Base-by-base conservation (phyloP, 306 rosid species). In the Cicer pinnatifidum region DNA sequence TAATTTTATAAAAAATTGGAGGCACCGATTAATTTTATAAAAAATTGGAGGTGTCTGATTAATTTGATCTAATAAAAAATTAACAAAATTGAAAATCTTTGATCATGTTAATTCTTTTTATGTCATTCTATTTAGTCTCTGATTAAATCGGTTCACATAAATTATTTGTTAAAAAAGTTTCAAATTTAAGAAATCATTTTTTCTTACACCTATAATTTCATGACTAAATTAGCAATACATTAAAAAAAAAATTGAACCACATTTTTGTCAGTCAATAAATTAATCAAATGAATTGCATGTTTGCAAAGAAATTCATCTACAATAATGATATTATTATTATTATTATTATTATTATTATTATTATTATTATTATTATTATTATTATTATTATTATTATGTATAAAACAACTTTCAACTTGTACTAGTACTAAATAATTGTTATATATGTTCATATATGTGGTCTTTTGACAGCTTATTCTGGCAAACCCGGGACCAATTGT, bases 401-500 rank as follows among this genome's bases (percentile, higher is more conserved):
- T 11, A 47, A 39, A 56, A 50, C 58, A 52, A 1, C 2, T 23
- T 38, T 44, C 64, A 60, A 43, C 13, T 28, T 52, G 54, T 66
- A 50, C 33, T 23, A 23, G 33, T 23, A 23, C 8, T 44, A 67
- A 68, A 43, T 40, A 9, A 59, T n/a, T 58, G 28, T 43, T 28
- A 28, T 28, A 3, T 28, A 28, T 28, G 28, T 43, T 28, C 2
- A 59, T 59, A 41, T 59, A n/a, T 59, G 35, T 28, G 35, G 35
- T 33, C 1, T 33, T 59, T 69, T 63, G 3, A 35, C 89, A 83
- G 90, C 91, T 94, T 65, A 28, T 28, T 28, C 35, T 94, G 70
- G 97, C 96, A 65, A 94, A 94, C 66, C 97, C 96, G 7, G 96
- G 94, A 7, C 84, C 90, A 28, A 54, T 81, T 16, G 96, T 94